phyloP scores from a whole-genome alignment of 805 yeast genomes.

The Metschnikowia matae region DNA sequence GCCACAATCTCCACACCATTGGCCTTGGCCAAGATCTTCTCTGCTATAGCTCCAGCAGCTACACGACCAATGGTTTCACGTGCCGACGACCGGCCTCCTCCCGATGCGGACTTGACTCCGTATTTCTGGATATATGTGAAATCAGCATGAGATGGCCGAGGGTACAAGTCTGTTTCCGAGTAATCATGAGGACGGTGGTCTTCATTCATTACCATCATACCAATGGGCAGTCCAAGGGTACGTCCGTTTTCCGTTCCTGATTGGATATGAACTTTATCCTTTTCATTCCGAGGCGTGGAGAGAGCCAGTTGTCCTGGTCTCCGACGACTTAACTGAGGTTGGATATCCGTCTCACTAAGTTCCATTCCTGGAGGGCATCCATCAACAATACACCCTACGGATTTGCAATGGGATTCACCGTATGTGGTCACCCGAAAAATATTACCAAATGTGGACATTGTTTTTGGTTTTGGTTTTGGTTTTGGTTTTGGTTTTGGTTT shows the following conservation, averaged over 20 bases:
- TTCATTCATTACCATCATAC: slow-evolving; percentile 86
- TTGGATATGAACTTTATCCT: slow-evolving; percentile 88
- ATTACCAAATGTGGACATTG: slow-evolving; percentile 40
- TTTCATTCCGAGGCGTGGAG: slow-evolving; percentile 94
- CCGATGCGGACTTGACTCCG: slow-evolving; percentile 89
- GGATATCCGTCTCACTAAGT: slow-evolving; percentile 81
- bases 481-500: too few species aligned
- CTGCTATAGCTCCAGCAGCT: slow-evolving; percentile 98
- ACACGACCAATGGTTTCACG: slow-evolving; percentile 98
- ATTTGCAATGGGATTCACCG: slow-evolving; percentile 96
- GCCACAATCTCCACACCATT: slow-evolving; percentile 92
- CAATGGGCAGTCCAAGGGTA: slow-evolving; percentile 93
- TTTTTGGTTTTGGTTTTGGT: too few species aligned
- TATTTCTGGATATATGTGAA: slow-evolving; percentile 88
- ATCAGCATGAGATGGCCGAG: slow-evolving; percentile 98
- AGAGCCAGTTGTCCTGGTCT: slow-evolving; percentile 95
- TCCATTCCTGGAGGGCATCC: slow-evolving; percentile 96
- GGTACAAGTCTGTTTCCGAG: slow-evolving; percentile 89
- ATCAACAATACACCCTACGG: slow-evolving; percentile 97
- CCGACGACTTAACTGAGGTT: slow-evolving; percentile 93
- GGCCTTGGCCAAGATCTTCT: slow-evolving; percentile 73
- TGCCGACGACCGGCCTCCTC: slow-evolving; percentile 97
- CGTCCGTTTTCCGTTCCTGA: slow-evolving; percentile 89
- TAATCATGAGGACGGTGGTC: slow-evolving; percentile 98
- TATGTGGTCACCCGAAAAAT: slow-evolving; percentile 77